These are phyloP conservation scores for Pyrus betulifolia DNA, from an alignment of 306 rosid genomes.

Conservation along the genomic window DNA sequence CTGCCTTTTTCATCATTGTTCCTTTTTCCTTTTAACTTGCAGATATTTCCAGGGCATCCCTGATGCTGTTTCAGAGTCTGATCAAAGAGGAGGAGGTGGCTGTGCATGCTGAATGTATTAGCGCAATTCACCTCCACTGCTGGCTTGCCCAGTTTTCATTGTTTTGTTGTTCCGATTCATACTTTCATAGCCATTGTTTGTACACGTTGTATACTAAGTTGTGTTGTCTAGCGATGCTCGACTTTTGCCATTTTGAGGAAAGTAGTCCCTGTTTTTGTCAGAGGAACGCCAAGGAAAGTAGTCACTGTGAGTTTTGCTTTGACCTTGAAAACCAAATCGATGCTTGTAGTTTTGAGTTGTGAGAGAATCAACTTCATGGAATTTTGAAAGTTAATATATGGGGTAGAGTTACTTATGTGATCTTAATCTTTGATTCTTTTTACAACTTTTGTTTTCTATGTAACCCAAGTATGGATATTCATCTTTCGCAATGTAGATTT, in stretches of 20 bases:
- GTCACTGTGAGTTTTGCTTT: neutral
- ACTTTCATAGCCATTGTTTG: neutral
- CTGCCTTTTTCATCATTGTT: neutral
- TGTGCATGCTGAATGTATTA: conserved; percentile 72
- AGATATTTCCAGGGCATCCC: conserved; percentile 95
- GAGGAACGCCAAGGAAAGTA: conserved; percentile 21
- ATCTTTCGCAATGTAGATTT: neutral
- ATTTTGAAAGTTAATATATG: neutral
- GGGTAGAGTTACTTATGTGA: neutral
- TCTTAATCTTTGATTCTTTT: neutral
- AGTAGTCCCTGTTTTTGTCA: conserved; percentile 20
- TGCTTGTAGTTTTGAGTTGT: neutral
- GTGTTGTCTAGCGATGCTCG: conserved; percentile 15
- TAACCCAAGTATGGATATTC: neutral
- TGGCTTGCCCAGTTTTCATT: conserved; percentile 19
- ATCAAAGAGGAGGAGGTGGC: conserved; percentile 80
- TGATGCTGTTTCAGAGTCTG: conserved; percentile 64
- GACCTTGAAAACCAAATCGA: neutral
- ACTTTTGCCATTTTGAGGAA: conserved; percentile 21
- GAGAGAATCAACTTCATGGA: neutral
- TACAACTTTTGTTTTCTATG: neutral
- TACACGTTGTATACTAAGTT: conserved; percentile 28
- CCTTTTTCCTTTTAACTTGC: conserved; percentile 14
- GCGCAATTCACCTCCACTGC: conserved; percentile 1
- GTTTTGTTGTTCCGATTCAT: conserved; percentile 30